phyloP scores from a whole-genome alignment of 2,329 filamentous ascomycete genomes.

The Colletotrichum neosansevieriae region DNA sequence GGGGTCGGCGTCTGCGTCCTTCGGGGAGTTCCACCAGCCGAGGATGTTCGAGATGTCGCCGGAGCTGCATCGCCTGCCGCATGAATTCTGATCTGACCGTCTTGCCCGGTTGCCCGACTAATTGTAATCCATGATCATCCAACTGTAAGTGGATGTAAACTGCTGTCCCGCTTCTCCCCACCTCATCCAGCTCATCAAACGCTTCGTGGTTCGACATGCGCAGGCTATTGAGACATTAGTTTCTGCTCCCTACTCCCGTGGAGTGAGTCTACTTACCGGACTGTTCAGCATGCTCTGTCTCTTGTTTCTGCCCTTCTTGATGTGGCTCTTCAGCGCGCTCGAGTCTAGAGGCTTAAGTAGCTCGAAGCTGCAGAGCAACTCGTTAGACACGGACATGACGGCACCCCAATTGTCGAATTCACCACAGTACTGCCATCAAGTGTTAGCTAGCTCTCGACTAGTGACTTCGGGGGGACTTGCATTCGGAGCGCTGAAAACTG shows the following conservation, averaged over 20 bases:
- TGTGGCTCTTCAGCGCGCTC: slow-evolving; percentile 95
- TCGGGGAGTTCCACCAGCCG: slow-evolving; percentile 43
- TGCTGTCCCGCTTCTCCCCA: slow-evolving; percentile 33
- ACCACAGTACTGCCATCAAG: slow-evolving; percentile 82
- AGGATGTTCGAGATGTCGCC: slow-evolving; percentile 40
- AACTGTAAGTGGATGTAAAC: slow-evolving; percentile 20
- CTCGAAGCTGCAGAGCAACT: slow-evolving; percentile 96
- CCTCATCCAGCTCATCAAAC: slow-evolving; percentile 51
- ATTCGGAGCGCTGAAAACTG: slow-evolving; percentile 97
- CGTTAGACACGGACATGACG: slow-evolving; percentile 96
- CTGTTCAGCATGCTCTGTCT: slow-evolving; percentile 96
- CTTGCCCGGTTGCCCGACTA: slow-evolving; percentile 37
- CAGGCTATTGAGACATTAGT: slow-evolving; percentile 56
- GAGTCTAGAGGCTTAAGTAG: slow-evolving; percentile 96
- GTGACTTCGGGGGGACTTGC: slow-evolving; percentile 67
- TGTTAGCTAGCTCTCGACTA: slow-evolving; percentile 44
- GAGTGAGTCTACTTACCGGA: slow-evolving; percentile 74
- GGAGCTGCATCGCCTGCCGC: slow-evolving; percentile 14
- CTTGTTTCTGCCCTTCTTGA: slow-evolving; percentile 97
- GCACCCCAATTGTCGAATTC: slow-evolving; percentile 99
- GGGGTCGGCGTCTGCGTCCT: slow-evolving; percentile 34
- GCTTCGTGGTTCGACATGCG: slow-evolving; percentile 68
- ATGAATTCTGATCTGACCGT: slow-evolving; percentile 13
- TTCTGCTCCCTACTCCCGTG: not conserved
- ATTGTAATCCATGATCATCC: slow-evolving; percentile 35